Conservation (phyloP, 2,329 filamentous ascomycete genomes). For the Xylariaceae sp. region DNA sequence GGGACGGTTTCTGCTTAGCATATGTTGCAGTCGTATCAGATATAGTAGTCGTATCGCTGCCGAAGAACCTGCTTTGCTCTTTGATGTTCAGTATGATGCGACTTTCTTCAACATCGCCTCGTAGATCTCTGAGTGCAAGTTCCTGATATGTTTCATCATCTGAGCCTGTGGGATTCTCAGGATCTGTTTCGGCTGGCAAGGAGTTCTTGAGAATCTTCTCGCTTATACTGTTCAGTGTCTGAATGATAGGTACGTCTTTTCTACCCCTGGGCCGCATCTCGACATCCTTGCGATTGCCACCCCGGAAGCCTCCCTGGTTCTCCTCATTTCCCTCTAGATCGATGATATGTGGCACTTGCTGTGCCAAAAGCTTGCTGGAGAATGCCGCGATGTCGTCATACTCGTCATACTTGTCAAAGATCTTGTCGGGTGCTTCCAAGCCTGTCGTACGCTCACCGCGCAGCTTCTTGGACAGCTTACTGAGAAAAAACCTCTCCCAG, state of each 20-base stretch:
- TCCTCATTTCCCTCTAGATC: constrained; percentile 93
- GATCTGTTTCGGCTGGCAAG: constrained; percentile 69
- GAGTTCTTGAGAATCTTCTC: constrained; percentile 92
- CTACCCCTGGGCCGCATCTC: constrained; percentile 76
- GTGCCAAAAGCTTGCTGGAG: constrained; percentile 50
- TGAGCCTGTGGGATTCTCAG: constrained; percentile 55
- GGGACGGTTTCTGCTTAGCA: constrained; percentile 63
- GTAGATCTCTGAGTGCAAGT: constrained; percentile 75
- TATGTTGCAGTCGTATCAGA: constrained; percentile 50
- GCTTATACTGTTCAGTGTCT: constrained; percentile 83
- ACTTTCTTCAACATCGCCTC: constrained; percentile 67
- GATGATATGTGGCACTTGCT: constrained; percentile 81
- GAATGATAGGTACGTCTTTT: constrained; percentile 79
- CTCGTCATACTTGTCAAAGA: constrained; percentile 83
- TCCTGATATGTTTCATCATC: constrained; percentile 72
- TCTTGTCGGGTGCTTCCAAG: constrained; percentile 67
- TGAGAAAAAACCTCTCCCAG: constrained; percentile 93
- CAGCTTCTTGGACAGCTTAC: constrained; percentile 82
- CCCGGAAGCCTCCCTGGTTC: constrained; percentile 77
- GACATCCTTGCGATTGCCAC: constrained; percentile 80
- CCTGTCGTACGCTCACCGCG: constrained; percentile 84
- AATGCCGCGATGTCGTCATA: constrained; percentile 58
- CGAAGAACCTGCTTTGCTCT: constrained; percentile 81
- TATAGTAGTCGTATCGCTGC: constrained; percentile 47
- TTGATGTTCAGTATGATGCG: constrained; percentile 82